Percentiles rank a stretch among this genome's conserved stretches.
phyloP scores from a whole-genome alignment of 352 stramenopile species.

The Pythium myriotylum region DNA sequence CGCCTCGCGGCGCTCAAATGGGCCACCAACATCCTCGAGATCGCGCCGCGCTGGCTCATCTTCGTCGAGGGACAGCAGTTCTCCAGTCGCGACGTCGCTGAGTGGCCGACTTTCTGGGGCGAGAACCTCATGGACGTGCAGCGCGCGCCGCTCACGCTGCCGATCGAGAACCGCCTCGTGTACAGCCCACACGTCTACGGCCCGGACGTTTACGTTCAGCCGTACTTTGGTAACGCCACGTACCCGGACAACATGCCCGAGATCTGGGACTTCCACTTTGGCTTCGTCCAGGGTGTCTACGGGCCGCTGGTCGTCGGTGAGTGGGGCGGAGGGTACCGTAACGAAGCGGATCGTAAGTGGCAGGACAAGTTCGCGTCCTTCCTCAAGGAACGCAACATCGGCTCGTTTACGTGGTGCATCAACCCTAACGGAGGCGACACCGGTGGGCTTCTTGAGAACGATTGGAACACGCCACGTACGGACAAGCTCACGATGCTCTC shows the following conservation, averaged over 20 bases:
- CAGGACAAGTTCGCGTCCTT: conserved; percentile 54
- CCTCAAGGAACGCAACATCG: conserved; percentile 29
- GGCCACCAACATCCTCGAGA: conserved; percentile 25
- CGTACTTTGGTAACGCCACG: conserved; percentile 43
- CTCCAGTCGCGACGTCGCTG: conserved; percentile 30
- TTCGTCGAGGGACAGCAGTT: conserved; percentile 59
- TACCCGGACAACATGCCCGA: conserved; percentile 53
- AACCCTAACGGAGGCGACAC: conserved; percentile 69
- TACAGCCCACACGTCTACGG: conserved; percentile 61
- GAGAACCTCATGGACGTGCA: conserved; percentile 45
- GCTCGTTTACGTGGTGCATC: conserved; percentile 62
- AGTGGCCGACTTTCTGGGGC: conserved; percentile 54
- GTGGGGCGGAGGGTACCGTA: conserved; percentile 50
- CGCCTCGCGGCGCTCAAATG: too few species aligned
- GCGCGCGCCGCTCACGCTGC: conserved; percentile 27
- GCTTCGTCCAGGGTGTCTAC: conserved; percentile 33
- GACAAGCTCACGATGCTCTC: conserved; percentile 55
- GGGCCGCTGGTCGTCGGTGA: conserved; percentile 59
- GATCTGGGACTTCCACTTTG: conserved; percentile 67
- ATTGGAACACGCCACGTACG: conserved; percentile 53
- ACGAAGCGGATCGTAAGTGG: conserved; percentile 43
- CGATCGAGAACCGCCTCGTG: conserved; percentile 44
- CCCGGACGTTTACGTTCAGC: conserved; percentile 42
- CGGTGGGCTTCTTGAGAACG: conserved; percentile 50
- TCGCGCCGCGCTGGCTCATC: conserved; percentile 50